phyloP scores from a whole-genome alignment of 108 stramenopile species.

The Licmophora abbreviata region DNA sequence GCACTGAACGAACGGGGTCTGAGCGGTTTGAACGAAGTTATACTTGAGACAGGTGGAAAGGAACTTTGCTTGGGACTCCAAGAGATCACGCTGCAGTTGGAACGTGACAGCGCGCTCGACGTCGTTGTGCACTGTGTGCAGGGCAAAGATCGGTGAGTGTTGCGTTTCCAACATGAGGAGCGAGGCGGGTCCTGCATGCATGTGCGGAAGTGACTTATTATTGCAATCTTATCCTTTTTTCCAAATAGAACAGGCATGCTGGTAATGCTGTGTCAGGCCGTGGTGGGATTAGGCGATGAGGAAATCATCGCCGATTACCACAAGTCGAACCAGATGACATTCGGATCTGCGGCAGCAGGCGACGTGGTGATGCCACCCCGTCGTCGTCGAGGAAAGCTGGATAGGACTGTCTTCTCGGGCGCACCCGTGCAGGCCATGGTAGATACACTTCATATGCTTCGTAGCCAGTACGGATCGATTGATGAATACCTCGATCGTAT shows the following conservation, averaged over 20 bases:
- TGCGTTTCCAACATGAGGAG: no score
- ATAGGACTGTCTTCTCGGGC: conserved; percentile 20
- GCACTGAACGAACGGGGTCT: no score
- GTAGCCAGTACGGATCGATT: conserved; percentile 22
- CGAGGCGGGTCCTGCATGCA: no score
- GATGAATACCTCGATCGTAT: conserved; percentile 32
- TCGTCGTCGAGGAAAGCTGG: no score
- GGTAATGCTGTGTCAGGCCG: conserved; percentile 31
- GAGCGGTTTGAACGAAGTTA: conserved; percentile 34
- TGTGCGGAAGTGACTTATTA: no score
- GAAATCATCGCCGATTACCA: conserved; percentile 33
- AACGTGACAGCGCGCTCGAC: conserved; percentile 6
- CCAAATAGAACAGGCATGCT: conserved; percentile 33
- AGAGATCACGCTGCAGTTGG: conserved; percentile 23
- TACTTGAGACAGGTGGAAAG: conserved; percentile 25
- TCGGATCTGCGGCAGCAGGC: no score
- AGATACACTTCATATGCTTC: conserved; percentile 16
- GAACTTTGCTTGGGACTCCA: conserved; percentile 16
- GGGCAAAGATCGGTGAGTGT: conserved; percentile 35
- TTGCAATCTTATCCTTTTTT: no score
- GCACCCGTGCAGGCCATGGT: conserved; percentile 25
- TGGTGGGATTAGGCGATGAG: conserved; percentile 21
- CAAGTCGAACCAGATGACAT: conserved; percentile 11
- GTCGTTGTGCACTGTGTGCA: conserved; percentile 46
- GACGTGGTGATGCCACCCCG: no score